phyloP scores from a whole-genome alignment of 2,329 filamentous ascomycete species.

The Apiospora sp. region DNA sequence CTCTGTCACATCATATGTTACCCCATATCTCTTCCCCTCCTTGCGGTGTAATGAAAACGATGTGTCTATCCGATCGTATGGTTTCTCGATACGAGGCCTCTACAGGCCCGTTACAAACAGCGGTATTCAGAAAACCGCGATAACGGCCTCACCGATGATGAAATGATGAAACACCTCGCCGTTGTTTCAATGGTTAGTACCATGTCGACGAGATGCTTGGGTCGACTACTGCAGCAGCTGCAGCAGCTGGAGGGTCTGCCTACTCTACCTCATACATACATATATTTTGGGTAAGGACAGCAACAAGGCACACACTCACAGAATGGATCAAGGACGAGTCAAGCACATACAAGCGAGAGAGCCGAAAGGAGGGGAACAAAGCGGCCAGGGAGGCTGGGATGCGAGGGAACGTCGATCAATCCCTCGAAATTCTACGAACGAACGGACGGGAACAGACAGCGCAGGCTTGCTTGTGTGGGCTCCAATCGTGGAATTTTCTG shows the following conservation, averaged over 20 bases:
- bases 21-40: neutral
- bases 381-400: neutral
- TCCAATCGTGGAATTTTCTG: neutral
- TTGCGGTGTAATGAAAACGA: neutral
- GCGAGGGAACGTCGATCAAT: slow-evolving; percentile 8
- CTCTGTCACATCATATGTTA: neutral
- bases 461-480: neutral
- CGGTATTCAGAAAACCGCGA: neutral
- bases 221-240: neutral
- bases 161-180: slow-evolving; percentile 5
- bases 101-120: neutral
- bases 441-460: neutral
- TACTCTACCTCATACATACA: neutral
- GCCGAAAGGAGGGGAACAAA: neutral
- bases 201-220: neutral
- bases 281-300: neutral
- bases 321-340: neutral
- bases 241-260: neutral
- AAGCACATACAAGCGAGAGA: neutral
- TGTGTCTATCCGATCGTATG: neutral
- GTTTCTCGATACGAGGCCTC: neutral
- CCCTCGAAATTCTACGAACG: neutral
- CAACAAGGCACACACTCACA: neutral
- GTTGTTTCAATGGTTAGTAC: neutral
- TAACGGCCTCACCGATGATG: neutral